Percentiles rank a stretch among this genome's conserved stretches.
phyloP scores from a whole-genome alignment of 331 rosid species.

The Malus hybrid region DNA sequence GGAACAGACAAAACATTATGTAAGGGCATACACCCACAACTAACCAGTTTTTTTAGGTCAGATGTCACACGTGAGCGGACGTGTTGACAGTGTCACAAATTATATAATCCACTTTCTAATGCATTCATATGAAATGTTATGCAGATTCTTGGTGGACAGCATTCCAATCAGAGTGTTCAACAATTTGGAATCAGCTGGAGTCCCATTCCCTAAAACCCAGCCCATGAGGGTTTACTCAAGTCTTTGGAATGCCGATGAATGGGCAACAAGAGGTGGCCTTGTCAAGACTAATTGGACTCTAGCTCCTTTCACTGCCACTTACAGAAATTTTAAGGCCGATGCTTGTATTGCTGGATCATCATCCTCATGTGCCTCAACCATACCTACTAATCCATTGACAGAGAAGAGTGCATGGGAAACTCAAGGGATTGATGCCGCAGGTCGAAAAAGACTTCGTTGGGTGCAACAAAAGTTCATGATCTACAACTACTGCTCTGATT shows the following conservation, averaged over 20 bases:
- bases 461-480: slow-evolving; percentile 38
- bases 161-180: slow-evolving; percentile 29
- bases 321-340: slow-evolving; percentile 39
- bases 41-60: no score
- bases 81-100: no score
- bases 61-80: no score
- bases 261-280: slow-evolving; percentile 80
- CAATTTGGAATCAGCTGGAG: slow-evolving; percentile 24
- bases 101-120: background rate
- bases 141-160: slow-evolving; percentile 26
- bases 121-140: background rate
- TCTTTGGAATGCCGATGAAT: slow-evolving; percentile 68
- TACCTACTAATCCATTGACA: background rate
- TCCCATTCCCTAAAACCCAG: slow-evolving; percentile 47
- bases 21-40: slow-evolving; percentile 3
- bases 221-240: slow-evolving; percentile 71
- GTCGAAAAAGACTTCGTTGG: slow-evolving; percentile 38
- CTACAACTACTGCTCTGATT: slow-evolving; percentile 25
- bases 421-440: slow-evolving; percentile 23
- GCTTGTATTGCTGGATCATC: slow-evolving; percentile 31
- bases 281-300: slow-evolving; percentile 58
- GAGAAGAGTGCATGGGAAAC: slow-evolving; percentile 7
- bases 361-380: slow-evolving; percentile 6
- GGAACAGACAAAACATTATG: slow-evolving; percentile 37
- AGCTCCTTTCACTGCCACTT: slow-evolving; percentile 71